Base-by-base conservation (phyloP, 2,329 filamentous ascomycete genomes). In the Diaporthe australafricana region DNA sequence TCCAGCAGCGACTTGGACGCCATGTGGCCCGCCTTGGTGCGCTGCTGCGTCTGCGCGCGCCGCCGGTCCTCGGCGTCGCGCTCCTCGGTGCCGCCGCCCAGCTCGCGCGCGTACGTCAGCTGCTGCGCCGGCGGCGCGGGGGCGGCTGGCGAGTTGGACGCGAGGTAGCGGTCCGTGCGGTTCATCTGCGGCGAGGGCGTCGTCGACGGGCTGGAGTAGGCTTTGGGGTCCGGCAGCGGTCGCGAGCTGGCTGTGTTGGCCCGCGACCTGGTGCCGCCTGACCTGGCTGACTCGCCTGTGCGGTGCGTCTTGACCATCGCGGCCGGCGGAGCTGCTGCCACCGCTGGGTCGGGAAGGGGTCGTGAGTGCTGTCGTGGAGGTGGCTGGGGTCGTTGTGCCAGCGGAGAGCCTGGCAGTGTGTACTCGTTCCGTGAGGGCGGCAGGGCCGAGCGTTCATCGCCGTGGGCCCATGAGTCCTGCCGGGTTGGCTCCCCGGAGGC, bases 1-100 rank as follows among this genome's bases (percentile, higher is more conserved):
- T 95, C 93, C 1, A 95, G 87, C 12, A 95, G 85, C 0, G 91
- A 93, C 83, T 92, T 93, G 75, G 87, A 87, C 1, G 90, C 90
- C 88, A 87, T 90, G 0, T 89, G 90, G 35, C 84, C 87, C 1
- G 90, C 88, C 79, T 90, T 90, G 25, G 90, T 92, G 79, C 88
- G 87, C 62, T 83, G 81, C 77, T 92, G 90, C 14, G 88, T 85
- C 67, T 88, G 86, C 1, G 83, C 81, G 16, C 91, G 89, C 4
- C 89, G 87, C 30, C 88, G 86, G 78, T 92, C 89, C 77, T 93
- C 90, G 17, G 83, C 85, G 70, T 91, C 88, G 55, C 87, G 90
- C 81, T 93, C 91, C 14, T 88, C 87, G 3, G 89, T 88, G 2
- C 84, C 86, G 3, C 84, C 86, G 3, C 84, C 90, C 82, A 77